These are phyloP conservation scores for Alopecurus myosuroides DNA, from an alignment of 176 grass and related monocot species.

Conservation along the genomic window DNA sequence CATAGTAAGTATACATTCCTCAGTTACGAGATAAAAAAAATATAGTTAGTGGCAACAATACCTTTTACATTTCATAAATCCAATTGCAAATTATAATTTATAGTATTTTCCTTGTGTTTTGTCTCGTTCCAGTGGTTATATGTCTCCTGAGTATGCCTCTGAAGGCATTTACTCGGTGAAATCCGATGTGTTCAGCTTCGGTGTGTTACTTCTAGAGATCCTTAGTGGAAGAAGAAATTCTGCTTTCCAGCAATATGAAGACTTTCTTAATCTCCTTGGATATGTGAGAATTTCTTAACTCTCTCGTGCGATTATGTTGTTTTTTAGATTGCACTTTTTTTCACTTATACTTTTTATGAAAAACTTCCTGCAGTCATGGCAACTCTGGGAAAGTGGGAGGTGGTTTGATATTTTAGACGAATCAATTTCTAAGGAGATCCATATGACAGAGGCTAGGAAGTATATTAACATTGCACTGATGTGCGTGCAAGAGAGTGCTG, in stretches of 20 bases:
- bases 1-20: too few species aligned
- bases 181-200: slow-evolving; percentile 39
- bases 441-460: neutral
- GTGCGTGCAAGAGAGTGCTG: slow-evolving; percentile 24
- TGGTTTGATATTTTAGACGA: slow-evolving; percentile 17
- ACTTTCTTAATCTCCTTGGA: slow-evolving; percentile 26
- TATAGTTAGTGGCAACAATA: too few species aligned
- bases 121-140: slow-evolving; percentile 6
- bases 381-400: neutral
- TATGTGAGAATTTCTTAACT: neutral
- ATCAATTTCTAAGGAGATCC: neutral
- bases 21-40: too few species aligned
- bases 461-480: slow-evolving; percentile 19
- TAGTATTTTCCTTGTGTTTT: neutral
- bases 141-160: slow-evolving; percentile 34
- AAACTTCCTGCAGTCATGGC: slow-evolving; percentile 8
- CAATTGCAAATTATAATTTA: too few species aligned
- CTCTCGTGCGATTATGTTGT: rapidly evolving
- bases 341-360: neutral
- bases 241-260: slow-evolving; percentile 2
- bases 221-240: slow-evolving; percentile 31
- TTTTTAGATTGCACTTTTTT: neutral
- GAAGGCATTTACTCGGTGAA: slow-evolving; percentile 35
- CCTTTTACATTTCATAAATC: too few species aligned
- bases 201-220: slow-evolving; percentile 37